Base-by-base conservation (phyloP, 495 filamentous ascomycete genomes). In the Bacidia gigantensis region DNA sequence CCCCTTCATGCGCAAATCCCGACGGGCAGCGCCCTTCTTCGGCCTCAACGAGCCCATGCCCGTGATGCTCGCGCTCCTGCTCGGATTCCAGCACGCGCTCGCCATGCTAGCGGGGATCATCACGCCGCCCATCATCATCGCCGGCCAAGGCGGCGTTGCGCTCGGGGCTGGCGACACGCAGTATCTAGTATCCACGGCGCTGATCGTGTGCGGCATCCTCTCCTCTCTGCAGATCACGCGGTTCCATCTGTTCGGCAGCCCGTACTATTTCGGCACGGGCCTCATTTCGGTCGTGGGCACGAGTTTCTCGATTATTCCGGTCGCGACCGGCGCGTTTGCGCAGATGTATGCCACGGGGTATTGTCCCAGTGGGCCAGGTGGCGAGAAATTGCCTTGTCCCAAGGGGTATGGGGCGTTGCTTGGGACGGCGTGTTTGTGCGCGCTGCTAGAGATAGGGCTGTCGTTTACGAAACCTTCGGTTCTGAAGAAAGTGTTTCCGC, bases 201-300 rank as follows among this genome's bases (percentile, higher is more conserved):
- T 95, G 60, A 92, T 96, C 52, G 85, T 90, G 23, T 87, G 80
- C 22, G 89, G 89, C 17, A 69, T 90, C 22, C 71, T 94, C 23
- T 88, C 84, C 9, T 72, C 76, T 14, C 71, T 95, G 21, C 88
- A 95, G 61, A 92, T 95, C 67, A 84, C 81, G 2, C 69, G 89
- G n/a, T 83, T 94, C 58, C 84, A 86, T 60, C 79, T 95, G 51
- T 77, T 72, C 43, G 78, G 76, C 50, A 93, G 87, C 3, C 83
- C 82, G 49, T 93, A 94, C 65, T 92, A 82, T 57, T 65, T 95
- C 56, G 88, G 89, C 32, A 95, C 89, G 0, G 89, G 89, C 1
- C 66, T 95, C 43, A 85, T 95, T 51, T 89, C 85, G 1, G 87
- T 95, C n/a, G 86, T 94, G 17, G 87, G 87, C 45, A 86, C 85